phyloP scores from a whole-genome alignment of 805 yeast species.

The Suhomyces tanzawaensis region DNA sequence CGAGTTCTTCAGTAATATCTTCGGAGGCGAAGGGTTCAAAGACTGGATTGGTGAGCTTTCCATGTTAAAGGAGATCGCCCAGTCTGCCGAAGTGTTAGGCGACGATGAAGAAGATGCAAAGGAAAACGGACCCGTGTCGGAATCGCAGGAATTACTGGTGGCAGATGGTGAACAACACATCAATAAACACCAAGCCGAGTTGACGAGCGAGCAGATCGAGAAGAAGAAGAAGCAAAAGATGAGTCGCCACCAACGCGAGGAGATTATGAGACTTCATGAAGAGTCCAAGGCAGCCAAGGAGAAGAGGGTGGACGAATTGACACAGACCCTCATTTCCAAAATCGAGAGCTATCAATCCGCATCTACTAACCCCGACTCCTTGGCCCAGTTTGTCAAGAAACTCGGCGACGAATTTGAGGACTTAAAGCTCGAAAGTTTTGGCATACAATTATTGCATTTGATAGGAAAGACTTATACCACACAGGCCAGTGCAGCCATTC shows the following conservation, averaged over 20 bases:
- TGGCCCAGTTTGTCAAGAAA: constrained; percentile 51
- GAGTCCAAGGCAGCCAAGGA: constrained; percentile 52
- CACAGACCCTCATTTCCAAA: constrained; percentile 46
- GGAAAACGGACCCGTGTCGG: neutral
- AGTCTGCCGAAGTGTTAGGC: constrained; percentile 50
- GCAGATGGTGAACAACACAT: constrained; percentile 2
- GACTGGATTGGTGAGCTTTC: constrained; percentile 88
- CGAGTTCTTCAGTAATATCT: constrained; percentile 79
- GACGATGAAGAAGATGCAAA: constrained; percentile 34
- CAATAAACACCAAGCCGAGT: neutral
- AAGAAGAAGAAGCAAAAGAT: constrained; percentile 32
- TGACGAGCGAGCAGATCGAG: constrained; percentile 22
- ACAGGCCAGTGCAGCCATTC: constrained; percentile 71
- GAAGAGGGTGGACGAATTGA: constrained; percentile 50
- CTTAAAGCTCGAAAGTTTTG: constrained; percentile 92
- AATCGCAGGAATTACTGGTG: neutral
- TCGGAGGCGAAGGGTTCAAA: constrained; percentile 77
- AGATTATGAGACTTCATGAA: constrained; percentile 48
- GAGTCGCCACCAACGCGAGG: constrained; percentile 44
- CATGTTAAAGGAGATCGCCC: constrained; percentile 69
- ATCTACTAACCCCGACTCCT: constrained; percentile 59
- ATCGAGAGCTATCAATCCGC: constrained; percentile 55
- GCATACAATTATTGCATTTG: constrained; percentile 78
- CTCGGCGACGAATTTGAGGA: constrained; percentile 67
- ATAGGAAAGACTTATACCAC: constrained; percentile 77